Evolutionary conservation across 768 basidiomycete species (phyloP).

Genomic region (Amanita rimosa): DNA sequence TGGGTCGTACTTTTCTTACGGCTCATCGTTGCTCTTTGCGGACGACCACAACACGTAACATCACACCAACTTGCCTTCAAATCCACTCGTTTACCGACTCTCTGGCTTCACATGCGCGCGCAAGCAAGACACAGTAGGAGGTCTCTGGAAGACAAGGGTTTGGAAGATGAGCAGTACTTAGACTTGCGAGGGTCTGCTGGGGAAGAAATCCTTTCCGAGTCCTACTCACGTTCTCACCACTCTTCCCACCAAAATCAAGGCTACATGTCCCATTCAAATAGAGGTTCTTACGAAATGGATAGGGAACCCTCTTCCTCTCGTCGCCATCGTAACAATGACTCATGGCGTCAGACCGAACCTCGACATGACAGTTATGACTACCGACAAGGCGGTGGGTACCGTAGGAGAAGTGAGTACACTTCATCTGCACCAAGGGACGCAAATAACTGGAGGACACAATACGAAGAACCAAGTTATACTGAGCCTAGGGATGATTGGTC

Average conservation of each 20-base stretch:
- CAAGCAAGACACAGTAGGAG: conserved; percentile 37
- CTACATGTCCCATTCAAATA: conserved; percentile 29
- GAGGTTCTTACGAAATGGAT: conserved; percentile 31
- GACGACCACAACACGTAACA: conserved; percentile 22
- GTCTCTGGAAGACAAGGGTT: conserved; percentile 39
- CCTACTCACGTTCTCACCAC: conserved; percentile 39
- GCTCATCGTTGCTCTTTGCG: conserved; percentile 23
- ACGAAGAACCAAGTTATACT: conserved; percentile 28
- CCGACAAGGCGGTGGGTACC: conserved; percentile 31
- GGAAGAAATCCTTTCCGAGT: conserved; percentile 41
- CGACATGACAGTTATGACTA: conserved; percentile 33
- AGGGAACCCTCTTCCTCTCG: conserved; percentile 45
- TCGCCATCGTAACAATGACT: conserved; percentile 36
- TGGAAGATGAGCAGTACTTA: conserved; percentile 36
- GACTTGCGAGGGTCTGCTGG: conserved; percentile 25
- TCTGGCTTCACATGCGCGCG: conserved; percentile 25
- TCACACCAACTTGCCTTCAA: conserved; percentile 11
- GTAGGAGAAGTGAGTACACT: conserved; percentile 38
- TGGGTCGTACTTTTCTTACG: conserved; percentile 8
- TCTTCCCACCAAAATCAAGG: conserved; percentile 36
- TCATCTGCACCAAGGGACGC: conserved; percentile 28
- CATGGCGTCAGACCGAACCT: conserved; percentile 37
- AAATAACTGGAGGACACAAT: conserved; percentile 32
- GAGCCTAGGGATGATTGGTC: conserved; percentile 36
- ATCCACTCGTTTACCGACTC: conserved; percentile 13